Conservation (phyloP, 2,329 filamentous ascomycete species). For the Microdochium paspali region DNA sequence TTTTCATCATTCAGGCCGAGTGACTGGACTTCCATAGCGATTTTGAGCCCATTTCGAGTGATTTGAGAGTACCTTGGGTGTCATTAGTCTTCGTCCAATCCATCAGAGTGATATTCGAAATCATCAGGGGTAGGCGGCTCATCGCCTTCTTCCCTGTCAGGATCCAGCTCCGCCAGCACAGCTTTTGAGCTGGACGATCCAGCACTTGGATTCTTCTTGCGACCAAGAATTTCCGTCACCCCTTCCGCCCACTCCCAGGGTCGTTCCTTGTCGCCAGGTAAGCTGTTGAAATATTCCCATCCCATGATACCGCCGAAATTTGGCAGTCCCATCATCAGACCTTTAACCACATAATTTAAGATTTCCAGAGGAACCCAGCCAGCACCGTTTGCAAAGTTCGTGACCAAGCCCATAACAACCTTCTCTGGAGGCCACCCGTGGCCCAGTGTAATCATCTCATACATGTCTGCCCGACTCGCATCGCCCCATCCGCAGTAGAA, state of each 20-base stretch:
- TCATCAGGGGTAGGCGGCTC: slow-evolving; percentile 1
- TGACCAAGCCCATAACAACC: slow-evolving; percentile 66
- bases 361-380: slow-evolving; percentile 53
- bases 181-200: not conserved
- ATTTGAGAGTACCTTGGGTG: slow-evolving; percentile 5
- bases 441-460: slow-evolving; percentile 32
- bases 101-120: slow-evolving; percentile 4
- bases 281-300: slow-evolving; percentile 77
- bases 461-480: slow-evolving; percentile 39
- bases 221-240: slow-evolving; percentile 34
- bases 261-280: slow-evolving; percentile 45
- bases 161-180: slow-evolving; percentile 1
- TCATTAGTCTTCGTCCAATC: not conserved
- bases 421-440: slow-evolving; percentile 59
- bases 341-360: slow-evolving; percentile 46
- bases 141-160: not conserved
- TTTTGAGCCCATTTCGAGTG: no score
- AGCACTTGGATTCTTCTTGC: not conserved
- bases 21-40: no score
- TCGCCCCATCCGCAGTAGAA: slow-evolving; percentile 82
- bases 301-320: slow-evolving; percentile 74
- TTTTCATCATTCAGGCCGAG: no score
- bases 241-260: slow-evolving; percentile 68
- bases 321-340: slow-evolving; percentile 44
- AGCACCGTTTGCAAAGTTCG: slow-evolving; percentile 61